Evolutionary conservation across 768 basidiomycete species (phyloP).

Genomic region (Xanthoconium purpureum): DNA sequence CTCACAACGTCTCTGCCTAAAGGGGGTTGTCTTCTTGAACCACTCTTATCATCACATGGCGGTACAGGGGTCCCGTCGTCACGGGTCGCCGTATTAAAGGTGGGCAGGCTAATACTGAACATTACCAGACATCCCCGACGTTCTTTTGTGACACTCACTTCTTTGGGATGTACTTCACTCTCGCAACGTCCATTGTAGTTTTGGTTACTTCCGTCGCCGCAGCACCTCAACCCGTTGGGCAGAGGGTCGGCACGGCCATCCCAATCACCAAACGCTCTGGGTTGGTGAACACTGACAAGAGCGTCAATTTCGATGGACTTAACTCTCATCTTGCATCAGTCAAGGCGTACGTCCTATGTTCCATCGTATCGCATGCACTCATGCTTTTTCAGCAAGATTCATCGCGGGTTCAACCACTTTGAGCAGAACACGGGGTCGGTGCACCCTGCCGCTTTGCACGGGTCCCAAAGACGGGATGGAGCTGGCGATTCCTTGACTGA

Average conservation of each 20-base stretch:
- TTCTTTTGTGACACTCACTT: background rate
- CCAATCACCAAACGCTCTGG: slow-evolving; percentile 9
- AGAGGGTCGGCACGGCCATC: background rate
- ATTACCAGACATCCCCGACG: too few relatives aligned
- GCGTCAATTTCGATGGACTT: slow-evolving; percentile 4
- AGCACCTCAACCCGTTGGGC: background rate
- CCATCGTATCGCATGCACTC: background rate
- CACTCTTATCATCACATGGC: background rate
- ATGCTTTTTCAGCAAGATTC: background rate
- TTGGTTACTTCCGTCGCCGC: slow-evolving; percentile 7
- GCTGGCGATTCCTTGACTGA: background rate
- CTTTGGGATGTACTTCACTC: slow-evolving; percentile 8
- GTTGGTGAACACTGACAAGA: slow-evolving; percentile 4
- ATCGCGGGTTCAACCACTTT: background rate
- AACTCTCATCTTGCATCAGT: background rate
- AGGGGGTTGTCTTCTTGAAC: background rate
- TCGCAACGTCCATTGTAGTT: background rate
- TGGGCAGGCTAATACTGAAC: background rate
- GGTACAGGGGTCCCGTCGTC: too few relatives aligned
- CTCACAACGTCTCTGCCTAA: too few relatives aligned
- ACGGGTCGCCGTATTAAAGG: background rate
- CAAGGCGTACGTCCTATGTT: slow-evolving; percentile 6
- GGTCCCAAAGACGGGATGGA: background rate
- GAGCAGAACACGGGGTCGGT: background rate
- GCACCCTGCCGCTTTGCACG: background rate